Conservation (phyloP, 2,329 filamentous ascomycete genomes). For the Aspergillus ochraceoroseus region DNA sequence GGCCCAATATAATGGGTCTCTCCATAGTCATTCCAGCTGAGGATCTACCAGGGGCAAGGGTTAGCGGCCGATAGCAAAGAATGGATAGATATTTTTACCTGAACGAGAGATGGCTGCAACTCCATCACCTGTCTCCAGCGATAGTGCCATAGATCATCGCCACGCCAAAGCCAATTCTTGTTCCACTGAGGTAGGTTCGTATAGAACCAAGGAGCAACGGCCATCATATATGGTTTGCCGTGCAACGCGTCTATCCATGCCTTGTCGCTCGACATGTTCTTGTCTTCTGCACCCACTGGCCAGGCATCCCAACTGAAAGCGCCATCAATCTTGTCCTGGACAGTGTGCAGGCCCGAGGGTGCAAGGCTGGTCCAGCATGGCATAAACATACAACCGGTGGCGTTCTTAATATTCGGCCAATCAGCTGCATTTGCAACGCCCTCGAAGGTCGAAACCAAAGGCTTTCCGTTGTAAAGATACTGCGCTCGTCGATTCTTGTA, state of each 20-base stretch:
- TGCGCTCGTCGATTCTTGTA: slow-evolving; percentile 26
- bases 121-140: slow-evolving; percentile 54
- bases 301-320: slow-evolving; percentile 45
- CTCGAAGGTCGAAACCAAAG: slow-evolving; percentile 43
- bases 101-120: slow-evolving; percentile 48
- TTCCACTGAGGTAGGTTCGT: slow-evolving; percentile 53
- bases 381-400: slow-evolving; percentile 40
- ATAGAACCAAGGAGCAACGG: slow-evolving; percentile 54
- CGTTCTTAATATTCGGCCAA: slow-evolving; percentile 42
- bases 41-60: too few relatives aligned
- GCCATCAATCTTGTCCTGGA: slow-evolving; percentile 37
- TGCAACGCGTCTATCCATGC: slow-evolving; percentile 39
- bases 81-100: too few relatives aligned
- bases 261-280: slow-evolving; percentile 35
- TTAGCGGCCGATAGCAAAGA: too few relatives aligned
- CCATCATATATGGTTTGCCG: slow-evolving; percentile 50
- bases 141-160: slow-evolving; percentile 58
- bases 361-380: slow-evolving; percentile 41
- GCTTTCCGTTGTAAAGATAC: slow-evolving; percentile 28
- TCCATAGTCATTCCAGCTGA: slow-evolving; percentile 59
- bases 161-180: slow-evolving; percentile 61
- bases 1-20: slow-evolving; percentile 57
- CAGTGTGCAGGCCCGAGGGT: slow-evolving; percentile 27
- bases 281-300: slow-evolving; percentile 39
- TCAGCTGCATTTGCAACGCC: slow-evolving; percentile 39